Conservation (phyloP, 148 eudicot species). For the Limonium bicolor region DNA sequence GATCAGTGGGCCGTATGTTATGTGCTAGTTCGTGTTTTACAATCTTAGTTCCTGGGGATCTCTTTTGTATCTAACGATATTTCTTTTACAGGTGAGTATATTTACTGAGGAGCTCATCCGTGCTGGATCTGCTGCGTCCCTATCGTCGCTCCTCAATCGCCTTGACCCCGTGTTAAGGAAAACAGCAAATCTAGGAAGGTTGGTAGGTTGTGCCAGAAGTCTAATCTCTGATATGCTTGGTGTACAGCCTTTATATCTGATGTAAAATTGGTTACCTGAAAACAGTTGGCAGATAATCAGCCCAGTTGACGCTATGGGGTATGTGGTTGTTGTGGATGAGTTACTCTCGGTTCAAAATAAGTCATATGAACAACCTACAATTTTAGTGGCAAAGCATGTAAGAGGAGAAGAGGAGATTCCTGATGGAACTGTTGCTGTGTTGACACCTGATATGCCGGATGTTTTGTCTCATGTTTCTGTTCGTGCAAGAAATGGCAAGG, state of each 20-base stretch:
- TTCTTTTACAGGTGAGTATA: constrained; percentile 57
- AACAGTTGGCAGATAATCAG: constrained; percentile 99
- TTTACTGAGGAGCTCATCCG: constrained; percentile 95
- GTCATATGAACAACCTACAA: constrained; percentile 66
- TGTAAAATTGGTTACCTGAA: constrained; percentile 9
- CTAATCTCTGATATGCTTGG: background rate
- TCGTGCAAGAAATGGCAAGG: constrained; percentile 98
- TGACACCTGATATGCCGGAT: constrained; percentile 99
- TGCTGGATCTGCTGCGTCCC: constrained; percentile 95
- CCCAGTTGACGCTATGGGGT: constrained; percentile 90
- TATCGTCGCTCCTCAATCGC: constrained; percentile 85
- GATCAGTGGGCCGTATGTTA: constrained; percentile 89
- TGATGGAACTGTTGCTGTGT: constrained; percentile 89
- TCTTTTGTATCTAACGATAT: constrained; percentile 1
- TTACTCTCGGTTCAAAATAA: constrained; percentile 85
- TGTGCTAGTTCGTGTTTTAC: background rate
- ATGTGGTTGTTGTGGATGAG: constrained; percentile 83
- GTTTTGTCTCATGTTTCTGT: constrained; percentile 98
- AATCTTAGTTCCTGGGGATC: background rate
- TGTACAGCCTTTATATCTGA: constrained; percentile 5
- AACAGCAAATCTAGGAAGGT: constrained; percentile 97
- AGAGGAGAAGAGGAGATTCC: constrained; percentile 99
- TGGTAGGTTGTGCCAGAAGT: background rate
- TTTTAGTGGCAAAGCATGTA: constrained; percentile 83
- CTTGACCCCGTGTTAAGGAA: constrained; percentile 88